Evolutionary conservation across 805 yeast species (phyloP), one percentile per base, ranked within the genome.

Genomic region (Starmerella vaccinii): DNA sequence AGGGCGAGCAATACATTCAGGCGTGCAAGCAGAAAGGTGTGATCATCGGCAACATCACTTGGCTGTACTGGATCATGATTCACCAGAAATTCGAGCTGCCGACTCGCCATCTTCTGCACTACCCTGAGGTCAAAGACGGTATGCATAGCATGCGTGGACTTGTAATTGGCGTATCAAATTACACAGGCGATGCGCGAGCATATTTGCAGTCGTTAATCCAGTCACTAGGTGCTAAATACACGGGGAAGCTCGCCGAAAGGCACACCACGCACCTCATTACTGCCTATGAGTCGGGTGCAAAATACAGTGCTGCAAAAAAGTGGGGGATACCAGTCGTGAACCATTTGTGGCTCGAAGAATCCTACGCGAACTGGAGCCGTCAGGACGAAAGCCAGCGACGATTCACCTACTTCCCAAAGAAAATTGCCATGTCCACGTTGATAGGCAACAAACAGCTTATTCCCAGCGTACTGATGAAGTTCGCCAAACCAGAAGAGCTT

Each of bases 281-380:
- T 1, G 82, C 88, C 0, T 73, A 72, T 30, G 74, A 83, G 0
- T 63, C 62, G 15, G 97, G 98, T 1, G 76, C 74, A 50, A 90
- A 90, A 66, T 86, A 76, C 60, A 75, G 74, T 10, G 86, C 88
- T 16, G 94, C 92, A 0, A 62, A 70, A 32, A 73, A 74, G 54
- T 88, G 96, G 95, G 62, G 64, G 8, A 67, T 85, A 21, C 72
- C 73, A 27, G 70, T 82, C 2, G 80, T 85, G 0, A 88, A 84
- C 61, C 95, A 87, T 65, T 61, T 81, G 13, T 90, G 98, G 98
- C 66, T 90, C 13, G 97, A 90, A 61, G 89, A 84, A 49, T 76
- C 87, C 38, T 90, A 74, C 55, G 69, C 75, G 0, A 65, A 72
- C 42, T 84, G 92, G 89, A 68, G 66, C 46, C 57, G 72, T 5